Conservation (phyloP, 2,329 filamentous ascomycete species). For the Penicillium sp. region DNA sequence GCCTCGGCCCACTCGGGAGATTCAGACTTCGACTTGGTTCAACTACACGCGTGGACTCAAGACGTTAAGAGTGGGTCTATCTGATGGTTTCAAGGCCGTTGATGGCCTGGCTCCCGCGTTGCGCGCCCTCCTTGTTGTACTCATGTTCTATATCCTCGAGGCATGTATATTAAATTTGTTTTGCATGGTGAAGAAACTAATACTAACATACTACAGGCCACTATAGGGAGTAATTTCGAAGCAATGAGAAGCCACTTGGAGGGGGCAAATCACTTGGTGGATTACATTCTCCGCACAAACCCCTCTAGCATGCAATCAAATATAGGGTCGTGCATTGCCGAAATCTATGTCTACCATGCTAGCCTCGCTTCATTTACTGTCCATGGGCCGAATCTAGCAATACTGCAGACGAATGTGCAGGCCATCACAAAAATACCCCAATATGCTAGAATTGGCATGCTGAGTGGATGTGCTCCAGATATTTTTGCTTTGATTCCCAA, state of each 20-base stretch:
- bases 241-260: slow-evolving; percentile 18
- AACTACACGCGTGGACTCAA: slow-evolving; percentile 16
- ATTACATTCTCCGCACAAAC: slow-evolving; percentile 7
- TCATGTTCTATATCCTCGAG: background rate
- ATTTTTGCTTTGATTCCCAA: background rate
- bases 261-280: slow-evolving; percentile 18
- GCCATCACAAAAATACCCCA: background rate
- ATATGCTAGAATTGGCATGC: background rate
- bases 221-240: slow-evolving; percentile 13
- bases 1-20: slow-evolving; percentile 4
- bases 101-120: background rate
- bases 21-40: slow-evolving; percentile 15
- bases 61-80: slow-evolving; percentile 12
- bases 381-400: slow-evolving; percentile 1
- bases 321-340: slow-evolving; percentile 12
- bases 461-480: background rate
- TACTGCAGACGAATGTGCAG: background rate
- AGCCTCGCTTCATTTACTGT: slow-evolving; percentile 17
- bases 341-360: slow-evolving; percentile 18
- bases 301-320: background rate
- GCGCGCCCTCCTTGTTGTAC: background rate
- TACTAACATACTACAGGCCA: slow-evolving; percentile 11
- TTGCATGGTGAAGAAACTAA: background rate
- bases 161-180: background rate
- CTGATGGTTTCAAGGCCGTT: background rate